These are phyloP conservation scores for Suillus hirtellus DNA, from an alignment of 768 basidiomycete species.

Conservation along the genomic window DNA sequence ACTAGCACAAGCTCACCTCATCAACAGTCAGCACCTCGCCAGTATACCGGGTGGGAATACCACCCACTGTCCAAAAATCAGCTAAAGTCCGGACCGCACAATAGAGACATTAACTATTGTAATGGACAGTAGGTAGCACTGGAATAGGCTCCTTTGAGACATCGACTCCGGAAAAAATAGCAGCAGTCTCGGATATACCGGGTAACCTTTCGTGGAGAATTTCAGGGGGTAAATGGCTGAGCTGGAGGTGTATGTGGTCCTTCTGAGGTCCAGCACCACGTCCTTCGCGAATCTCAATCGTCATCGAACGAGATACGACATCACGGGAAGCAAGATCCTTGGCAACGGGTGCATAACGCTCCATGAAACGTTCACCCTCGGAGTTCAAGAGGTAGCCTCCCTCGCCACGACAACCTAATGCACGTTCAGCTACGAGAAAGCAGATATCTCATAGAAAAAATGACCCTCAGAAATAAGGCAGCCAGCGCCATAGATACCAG, in stretches of 20 bases:
- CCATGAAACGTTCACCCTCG: conserved; percentile 99
- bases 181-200: conserved; percentile 99
- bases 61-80: conserved; percentile 72
- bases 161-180: conserved; percentile 98
- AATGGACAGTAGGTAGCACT: conserved; percentile 96
- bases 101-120: conserved; percentile 75
- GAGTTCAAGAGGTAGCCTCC: conserved; percentile 98
- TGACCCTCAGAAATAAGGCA: conserved; percentile 97
- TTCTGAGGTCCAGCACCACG: conserved; percentile 98
- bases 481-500: conserved; percentile 98
- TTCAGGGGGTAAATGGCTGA: conserved; percentile 95
- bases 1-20: conserved; percentile 38
- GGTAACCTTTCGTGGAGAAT: conserved; percentile 95
- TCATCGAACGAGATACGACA: conserved; percentile 99
- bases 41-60: conserved; percentile 98
- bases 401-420: conserved; percentile 92
- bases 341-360: conserved; percentile 98
- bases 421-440: conserved; percentile 7
- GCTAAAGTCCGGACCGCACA: neutral
- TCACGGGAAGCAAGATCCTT: conserved; percentile 99
- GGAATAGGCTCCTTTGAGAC: conserved; percentile 99
- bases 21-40: conserved; percentile 93
- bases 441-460: conserved; percentile 14
- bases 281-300: conserved; percentile 96
- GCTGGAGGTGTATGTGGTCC: conserved; percentile 95